Evolutionary conservation across 2,329 filamentous ascomycete genomes (phyloP), one percentile per base, ranked within the genome.

Genomic region (Emergomyces orientalis): DNA sequence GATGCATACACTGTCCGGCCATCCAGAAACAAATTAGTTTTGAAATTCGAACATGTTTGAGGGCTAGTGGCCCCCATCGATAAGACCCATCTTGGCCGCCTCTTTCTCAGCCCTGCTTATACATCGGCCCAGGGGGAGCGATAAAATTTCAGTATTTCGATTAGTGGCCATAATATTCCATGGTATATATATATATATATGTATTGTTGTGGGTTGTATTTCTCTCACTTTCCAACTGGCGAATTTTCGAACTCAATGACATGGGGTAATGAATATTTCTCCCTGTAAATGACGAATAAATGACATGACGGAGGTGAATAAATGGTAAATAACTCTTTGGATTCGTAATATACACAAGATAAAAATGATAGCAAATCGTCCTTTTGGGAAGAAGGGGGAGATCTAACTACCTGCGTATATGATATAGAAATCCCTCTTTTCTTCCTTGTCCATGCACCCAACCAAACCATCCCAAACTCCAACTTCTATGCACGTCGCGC

Each of bases 1-100:
- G 87, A 89, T 73, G 83, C 82, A 2, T 89, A 88, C 68, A 85
- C 84, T 0, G 81, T 82, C 0, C 81, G 82, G 25, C 86, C 86
- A 1, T 76, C 70, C 32, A 79, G 81, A 14, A 83, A 87, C 65
- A 81, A 80, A 67, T 71, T 89, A n/a, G 76, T 85, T 27, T 70
- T 89, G 59, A 79, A 77, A 32, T 86, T 88, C 65, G 76, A 80
- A 63, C 62, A 62, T 30, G 63, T 71, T 19, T 72, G 54, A 65
- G 13, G 22, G 3, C 13, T 9, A 13, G 19, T n/a, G 19, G 4
- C 11, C 9, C 19, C 11, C 14, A 22, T 32, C 7, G 19, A 32
- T 2, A 54, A 11, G 19, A n/a, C 27, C 19, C 17, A 34, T n/a
- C 25, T 25, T 41, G n/a, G 14, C 22, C 11, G 6, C 22, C 22